phyloP scores from a whole-genome alignment of 1,139 yeast species.

The Yamadazyma conglobata region DNA sequence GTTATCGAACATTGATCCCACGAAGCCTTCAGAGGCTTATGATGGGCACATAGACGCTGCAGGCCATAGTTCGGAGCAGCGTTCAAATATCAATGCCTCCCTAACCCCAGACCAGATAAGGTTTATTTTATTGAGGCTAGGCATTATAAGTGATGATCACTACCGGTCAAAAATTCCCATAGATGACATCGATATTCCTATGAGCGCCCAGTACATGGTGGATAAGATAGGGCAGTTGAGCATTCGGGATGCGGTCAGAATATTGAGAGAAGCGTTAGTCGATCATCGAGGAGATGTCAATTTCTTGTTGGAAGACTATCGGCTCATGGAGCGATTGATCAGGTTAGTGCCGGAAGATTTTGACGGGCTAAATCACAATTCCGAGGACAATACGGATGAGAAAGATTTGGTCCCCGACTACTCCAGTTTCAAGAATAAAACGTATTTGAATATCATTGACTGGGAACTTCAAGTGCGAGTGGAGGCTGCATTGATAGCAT shows the following conservation, averaged over 20 bases:
- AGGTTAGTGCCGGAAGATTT: slow-evolving; percentile 19
- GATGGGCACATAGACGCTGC: too few relatives aligned
- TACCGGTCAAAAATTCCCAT: slow-evolving; percentile 14
- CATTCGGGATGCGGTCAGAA: slow-evolving; percentile 25
- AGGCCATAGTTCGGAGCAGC: too few relatives aligned
- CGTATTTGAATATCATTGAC: slow-evolving; percentile 28
- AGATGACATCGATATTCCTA: slow-evolving; percentile 18
- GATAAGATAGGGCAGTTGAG: slow-evolving; percentile 22
- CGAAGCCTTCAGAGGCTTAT: too few relatives aligned
- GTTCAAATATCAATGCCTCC: too few relatives aligned
- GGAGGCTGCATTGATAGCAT: slow-evolving; percentile 42
- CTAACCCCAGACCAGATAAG: slow-evolving; percentile 26
- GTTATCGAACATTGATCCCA: slow-evolving; percentile 8
- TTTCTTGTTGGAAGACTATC: slow-evolving; percentile 35
- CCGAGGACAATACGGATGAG: slow-evolving; percentile 9
- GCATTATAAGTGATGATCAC: slow-evolving; percentile 28
- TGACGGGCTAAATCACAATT: slow-evolving; percentile 7
- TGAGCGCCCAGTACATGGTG: slow-evolving; percentile 27
- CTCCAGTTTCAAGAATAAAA: slow-evolving; percentile 21
- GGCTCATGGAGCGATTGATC: slow-evolving; percentile 30
- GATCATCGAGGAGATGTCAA: slow-evolving; percentile 44
- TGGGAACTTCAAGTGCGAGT: slow-evolving; percentile 35
- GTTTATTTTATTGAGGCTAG: slow-evolving; percentile 28
- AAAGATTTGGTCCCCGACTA: slow-evolving; percentile 11
- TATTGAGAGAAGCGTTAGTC: slow-evolving; percentile 35